Evolutionary conservation across 805 yeast species (phyloP), one percentile per base, ranked within the genome.

Genomic region (Spathaspora hagerdaliae): DNA sequence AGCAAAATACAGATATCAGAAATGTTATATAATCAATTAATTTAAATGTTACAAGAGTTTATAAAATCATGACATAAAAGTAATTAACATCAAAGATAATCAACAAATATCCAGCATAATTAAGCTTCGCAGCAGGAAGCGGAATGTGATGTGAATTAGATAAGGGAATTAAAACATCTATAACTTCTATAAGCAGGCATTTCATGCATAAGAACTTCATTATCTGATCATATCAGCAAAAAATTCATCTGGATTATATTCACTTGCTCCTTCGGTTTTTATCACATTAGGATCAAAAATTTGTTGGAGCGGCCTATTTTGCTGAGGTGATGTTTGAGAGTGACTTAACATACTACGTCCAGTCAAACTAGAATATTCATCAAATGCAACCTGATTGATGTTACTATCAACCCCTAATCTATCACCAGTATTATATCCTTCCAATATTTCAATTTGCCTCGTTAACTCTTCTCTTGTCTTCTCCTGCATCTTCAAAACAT

Each of bases 401-500:
- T 7, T 14, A 19, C 3, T 24, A 26, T 12, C 37, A 7, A 32
- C 24, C 11, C 14, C 29, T 9, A 11, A 13, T 14, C 26, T 26
- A 11, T 15, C 31, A 14, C 24, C 33, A 32, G 13, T 11, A n/a
- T 27, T 9, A n/a, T 27, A 12, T 11, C 31, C 31, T 24, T 43
- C 45, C 15, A 43, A 32, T 7, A 15, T 13, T 14, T 31, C 46
- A 36, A 46, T 46, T n/a, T 29, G 46, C 14, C 31, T 29, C 5
- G 27, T 5, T 19, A 46, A 39, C 7, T 37, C 19, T 1, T 53
- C 60, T 44, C 74, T 63, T 47, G 82, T 67, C 24, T 61, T 60
- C 36, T 77, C 79, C 59, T 86, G 94, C 42, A 69, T 67, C 6
- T 69, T 66, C 55, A 83, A 65, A 5, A 86, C 87, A 44, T 77